phyloP scores from a whole-genome alignment of 2,329 filamentous ascomycete genomes.

The Colletotrichum cereale region DNA sequence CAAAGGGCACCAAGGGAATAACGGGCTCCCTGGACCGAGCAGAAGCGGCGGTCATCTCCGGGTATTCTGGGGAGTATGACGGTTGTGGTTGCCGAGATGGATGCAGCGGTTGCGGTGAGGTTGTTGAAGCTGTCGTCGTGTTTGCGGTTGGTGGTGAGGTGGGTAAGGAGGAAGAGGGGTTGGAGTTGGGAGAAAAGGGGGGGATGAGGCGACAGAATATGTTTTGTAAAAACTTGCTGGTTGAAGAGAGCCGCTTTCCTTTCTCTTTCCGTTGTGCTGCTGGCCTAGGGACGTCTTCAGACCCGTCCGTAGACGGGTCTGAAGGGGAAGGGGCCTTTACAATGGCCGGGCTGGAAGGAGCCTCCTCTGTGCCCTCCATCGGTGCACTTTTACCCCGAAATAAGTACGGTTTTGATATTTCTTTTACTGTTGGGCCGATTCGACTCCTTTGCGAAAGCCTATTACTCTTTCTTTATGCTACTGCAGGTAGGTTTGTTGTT shows the following conservation, averaged over 20 bases:
- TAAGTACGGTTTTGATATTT: not conserved
- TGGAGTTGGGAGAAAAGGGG: constrained; percentile 24
- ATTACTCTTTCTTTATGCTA: not conserved
- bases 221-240: constrained; percentile 35
- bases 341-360: constrained; percentile 14
- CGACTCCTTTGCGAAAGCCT: no score
- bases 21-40: not conserved
- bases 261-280: not conserved
- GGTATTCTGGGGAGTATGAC: not conserved
- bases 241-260: constrained; percentile 34
- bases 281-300: not conserved
- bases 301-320: not conserved
- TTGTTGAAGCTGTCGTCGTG: constrained; percentile 21
- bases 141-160: constrained; percentile 1
- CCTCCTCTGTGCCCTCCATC: constrained; percentile 15
- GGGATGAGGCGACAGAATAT: constrained; percentile 40
- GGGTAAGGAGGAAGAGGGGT: constrained; percentile 7
- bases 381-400: not conserved
- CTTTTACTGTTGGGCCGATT: not conserved
- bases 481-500: not conserved
- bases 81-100: constrained; percentile 16
- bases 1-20: not conserved
- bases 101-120: constrained; percentile 22
- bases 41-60: constrained; percentile 42
- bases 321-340: constrained; percentile 12